phyloP scores from a whole-genome alignment of 208 protist genomes.

The Crithidia expoeki region DNA sequence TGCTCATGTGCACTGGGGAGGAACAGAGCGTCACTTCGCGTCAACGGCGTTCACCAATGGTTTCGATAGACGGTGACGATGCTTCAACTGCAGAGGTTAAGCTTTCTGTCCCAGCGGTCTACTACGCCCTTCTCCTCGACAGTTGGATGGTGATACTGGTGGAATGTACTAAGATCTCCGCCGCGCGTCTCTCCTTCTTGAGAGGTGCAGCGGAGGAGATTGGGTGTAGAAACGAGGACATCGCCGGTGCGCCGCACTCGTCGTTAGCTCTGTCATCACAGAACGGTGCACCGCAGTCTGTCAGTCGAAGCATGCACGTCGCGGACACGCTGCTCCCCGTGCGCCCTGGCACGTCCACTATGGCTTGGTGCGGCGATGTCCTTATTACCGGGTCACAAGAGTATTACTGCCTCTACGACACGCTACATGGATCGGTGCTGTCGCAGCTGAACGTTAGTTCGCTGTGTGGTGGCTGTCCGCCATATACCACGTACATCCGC shows the following conservation, averaged over 20 bases:
- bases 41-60: neutral
- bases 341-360: conserved; percentile 15
- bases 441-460: conserved; percentile 24
- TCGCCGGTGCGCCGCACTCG: neutral
- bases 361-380: conserved; percentile 30
- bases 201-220: neutral
- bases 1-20: conserved; percentile 15
- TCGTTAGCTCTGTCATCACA: neutral
- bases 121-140: conserved; percentile 19
- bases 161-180: conserved; percentile 10
- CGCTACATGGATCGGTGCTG: conserved; percentile 18
- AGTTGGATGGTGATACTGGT: conserved; percentile 17
- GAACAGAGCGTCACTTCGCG: conserved; percentile 13
- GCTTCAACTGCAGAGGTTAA: neutral
- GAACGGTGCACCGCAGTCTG: neutral
- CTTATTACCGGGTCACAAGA: conserved; percentile 24
- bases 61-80: too few species aligned
- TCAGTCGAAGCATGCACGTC: neutral
- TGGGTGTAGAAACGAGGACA: conserved; percentile 5
- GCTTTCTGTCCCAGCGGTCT: neutral
- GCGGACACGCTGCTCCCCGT: conserved; percentile 10
- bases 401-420: conserved; percentile 30
- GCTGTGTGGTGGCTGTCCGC: conserved; percentile 1
- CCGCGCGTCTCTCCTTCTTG: conserved; percentile 10
- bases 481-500: conserved; percentile 19